Evolutionary conservation across 805 yeast genomes (phyloP), one percentile per base, ranked within the genome.

Genomic region (Ogataea minuta): DNA sequence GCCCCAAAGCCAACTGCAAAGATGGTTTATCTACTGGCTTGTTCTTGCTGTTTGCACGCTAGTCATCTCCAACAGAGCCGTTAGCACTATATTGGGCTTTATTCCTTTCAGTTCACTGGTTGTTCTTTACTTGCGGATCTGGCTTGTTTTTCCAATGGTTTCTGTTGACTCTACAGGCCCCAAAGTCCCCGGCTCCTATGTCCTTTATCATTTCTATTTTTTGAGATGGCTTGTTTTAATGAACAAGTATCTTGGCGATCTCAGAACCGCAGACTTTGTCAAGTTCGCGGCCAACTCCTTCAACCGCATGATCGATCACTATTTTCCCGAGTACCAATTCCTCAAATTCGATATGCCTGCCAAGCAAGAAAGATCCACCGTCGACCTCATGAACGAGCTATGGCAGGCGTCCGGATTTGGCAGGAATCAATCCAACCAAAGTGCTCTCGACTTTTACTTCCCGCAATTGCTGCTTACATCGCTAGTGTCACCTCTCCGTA

Each of bases 1-100:
- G 14, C 34, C 37, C 4, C 36, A 39, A 12, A 33, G 37, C 15
- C 45, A 36, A 14, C 28, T 46, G 23, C 45, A 43, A 15, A 42
- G 43, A 37, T 73, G 81, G 76, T 60, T 74, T 24, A 63, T 70
- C 41, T 80, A 84, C 60, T 87, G 95, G 95, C 67, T 82, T 9
- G 78, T 83, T 1, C 60, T 72, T 37, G 71, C 81, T 4, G 46
- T 66, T 6, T 57, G 50, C 31, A 35, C 46, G 5, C 34, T 44
- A 13, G 33, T 49, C 7, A 43, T 41, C 11, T 50, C 56, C 7
- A 45, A 44, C 20, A 28, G 29, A 4, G 24, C 53, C 3, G 49
- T 56, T 13, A 60, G 72, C 8, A 64, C 75, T 14, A 36, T 84
- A n/a, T 53, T 70, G 28, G 54, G 62, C 23, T 46, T 72, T 26